Evolutionary conservation across 2,329 filamentous ascomycete species (phyloP).

Genomic region (Celoporthe dispersa): DNA sequence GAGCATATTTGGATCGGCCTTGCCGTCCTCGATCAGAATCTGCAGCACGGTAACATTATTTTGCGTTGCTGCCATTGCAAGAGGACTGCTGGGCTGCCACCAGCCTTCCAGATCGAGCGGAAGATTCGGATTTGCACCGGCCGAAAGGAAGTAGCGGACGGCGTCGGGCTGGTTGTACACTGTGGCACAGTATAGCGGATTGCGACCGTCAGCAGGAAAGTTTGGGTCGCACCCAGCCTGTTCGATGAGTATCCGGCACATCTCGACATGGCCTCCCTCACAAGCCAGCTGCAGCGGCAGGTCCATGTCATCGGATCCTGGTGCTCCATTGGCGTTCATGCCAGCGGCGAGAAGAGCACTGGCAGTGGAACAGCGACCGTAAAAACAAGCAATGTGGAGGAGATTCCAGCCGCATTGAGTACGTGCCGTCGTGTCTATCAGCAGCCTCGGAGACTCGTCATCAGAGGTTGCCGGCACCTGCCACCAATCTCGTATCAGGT

Average conservation of each 20-base stretch:
- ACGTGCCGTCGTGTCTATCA: neutral
- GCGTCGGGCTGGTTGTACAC: neutral
- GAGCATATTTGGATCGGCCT: neutral
- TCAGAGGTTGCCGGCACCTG: neutral
- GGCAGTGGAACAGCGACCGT: neutral
- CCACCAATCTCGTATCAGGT: conserved; percentile 4
- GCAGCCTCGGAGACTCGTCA: neutral
- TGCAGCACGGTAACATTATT: neutral
- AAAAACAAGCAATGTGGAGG: conserved; percentile 1
- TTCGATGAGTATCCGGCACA: neutral
- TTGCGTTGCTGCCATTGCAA: neutral
- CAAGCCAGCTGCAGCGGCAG: neutral
- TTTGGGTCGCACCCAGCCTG: neutral
- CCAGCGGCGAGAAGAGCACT: neutral
- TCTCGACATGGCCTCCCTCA: neutral
- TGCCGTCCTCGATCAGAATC: neutral
- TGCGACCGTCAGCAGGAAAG: neutral
- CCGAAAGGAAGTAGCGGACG: neutral
- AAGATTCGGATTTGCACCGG: neutral
- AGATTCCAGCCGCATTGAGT: neutral
- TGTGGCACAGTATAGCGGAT: neutral
- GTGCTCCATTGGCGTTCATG: neutral
- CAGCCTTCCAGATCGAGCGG: neutral
- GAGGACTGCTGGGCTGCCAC: neutral
- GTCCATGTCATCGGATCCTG: neutral